Base-by-base conservation (phyloP, 202 grass and related monocot genomes). In the Setaria italica region DNA sequence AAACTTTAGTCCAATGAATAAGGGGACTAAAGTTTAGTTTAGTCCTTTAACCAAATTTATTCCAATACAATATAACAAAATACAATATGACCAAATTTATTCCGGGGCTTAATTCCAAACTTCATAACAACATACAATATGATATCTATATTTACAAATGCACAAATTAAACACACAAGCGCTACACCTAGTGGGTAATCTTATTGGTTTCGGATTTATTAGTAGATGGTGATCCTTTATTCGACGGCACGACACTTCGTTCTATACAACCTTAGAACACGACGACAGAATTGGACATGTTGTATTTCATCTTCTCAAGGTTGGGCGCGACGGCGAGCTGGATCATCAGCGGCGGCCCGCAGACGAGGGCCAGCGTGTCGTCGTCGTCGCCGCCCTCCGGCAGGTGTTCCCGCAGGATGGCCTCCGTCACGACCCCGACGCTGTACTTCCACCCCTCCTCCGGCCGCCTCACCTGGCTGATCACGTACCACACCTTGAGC, bases 401-500 rank as follows among this genome's bases (percentile, higher is more conserved):
- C 45, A 98, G 33, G 60, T 93, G 91, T 14, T 94, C 93, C 64
- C 79, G 47, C 39, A 99, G 82, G 4, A 91, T 47, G 33, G 7
- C 35, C 66, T 98, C 91, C 19, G 70, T 82, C 7, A 97, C 85
- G 11, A 34, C 19, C 16, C 95, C 95, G 1, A 90, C 86, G 60
- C 91, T 85, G 70, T 95, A 92, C 33, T 11, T 30, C 93, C 95
- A 94, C 49, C 43, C 55, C 13, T 86, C 70, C 54, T 82, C 71
- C 6, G 69, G 46, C 3, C 80, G 41, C 55, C 71, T 75, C 74
- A 74, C 75, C 75, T 60, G 70, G 65, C 88, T 64, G 37, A 98
- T 37, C 58, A 95, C 82, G 48, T 94, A 98, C 95, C 95, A 95
- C 50, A 98, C 91, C 86, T 92, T 98, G 81, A 98, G 76, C 90